Evolutionary conservation across 768 basidiomycete genomes (phyloP), one percentile per base, ranked within the genome.

Genomic region (Nevesoporus exiguus): DNA sequence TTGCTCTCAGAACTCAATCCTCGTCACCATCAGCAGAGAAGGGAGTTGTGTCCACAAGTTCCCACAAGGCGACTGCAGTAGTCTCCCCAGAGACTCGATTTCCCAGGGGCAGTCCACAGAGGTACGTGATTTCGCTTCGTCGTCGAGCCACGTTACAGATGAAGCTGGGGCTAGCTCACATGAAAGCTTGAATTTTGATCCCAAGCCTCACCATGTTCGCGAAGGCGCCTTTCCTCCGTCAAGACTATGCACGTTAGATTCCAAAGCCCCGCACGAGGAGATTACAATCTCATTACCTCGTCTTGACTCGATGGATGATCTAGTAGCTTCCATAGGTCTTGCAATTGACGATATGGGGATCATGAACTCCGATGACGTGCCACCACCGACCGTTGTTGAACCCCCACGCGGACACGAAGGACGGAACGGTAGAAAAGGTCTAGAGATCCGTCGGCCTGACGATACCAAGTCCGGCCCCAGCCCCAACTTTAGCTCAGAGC

Each of bases 221-320:
- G 87, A 90, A 74, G 86, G 84, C 50, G 88, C 87, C 7, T 86
- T 85, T 62, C 73, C 81, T 47, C 81, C 80, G 0, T 81, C 76
- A 39, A 66, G 70, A 49, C 48, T 67, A 59, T 63, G 55, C 65
- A 61, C 62, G 47, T 56, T 62, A 21, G 65, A 66, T 40, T 63
- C 65, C 31, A 59, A 56, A 14, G 39, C 49, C 49, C 62, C 61
- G 24, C 61, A 50, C 40, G 56, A 57, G 45, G 65, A 61, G 31
- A 57, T 54, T 47, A 42, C 53, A 33, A 46, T 56, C 44, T 51
- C 63, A 36, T 49, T 65, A 54, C 69, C 56, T 49, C 71, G 45
- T 34, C 62, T 52, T 52, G 64, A 65, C 33, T 75, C 67, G 5
- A 72, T 74, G 57, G 73, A 74, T 46, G 74, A 74, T 33, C 64